Evolutionary conservation across 2,329 filamentous ascomycete genomes (phyloP), one percentile per base, ranked within the genome.

Genomic region (Colletotrichum salicis): DNA sequence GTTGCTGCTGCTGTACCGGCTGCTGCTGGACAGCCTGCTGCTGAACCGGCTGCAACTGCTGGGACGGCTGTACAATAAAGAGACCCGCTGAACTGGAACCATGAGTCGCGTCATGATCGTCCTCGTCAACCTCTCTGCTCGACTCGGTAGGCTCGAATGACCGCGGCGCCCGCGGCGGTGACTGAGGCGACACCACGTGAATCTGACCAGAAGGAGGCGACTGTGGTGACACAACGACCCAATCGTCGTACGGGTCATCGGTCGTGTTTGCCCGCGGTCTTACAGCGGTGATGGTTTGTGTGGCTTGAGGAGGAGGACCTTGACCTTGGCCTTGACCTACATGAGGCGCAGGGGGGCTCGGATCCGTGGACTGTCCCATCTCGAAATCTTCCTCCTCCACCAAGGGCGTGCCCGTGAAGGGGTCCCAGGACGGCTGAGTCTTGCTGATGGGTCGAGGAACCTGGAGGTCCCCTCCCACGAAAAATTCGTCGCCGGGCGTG

Each of bases 381-480:
- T 81, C 78, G 59, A 78, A 81, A 33, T 75, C 77, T 22, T 78
- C 77, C 74, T 84, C 81, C 73, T 84, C 80, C 56, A 80, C 76
- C 54, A 84, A 77, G n/a, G 80, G 79, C 56, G 80, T 78, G 10
- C 77, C 78, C 60, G 78, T 78, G 54, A 76, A 79, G 7, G 80
- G 78, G 74, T 83, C 78, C 78, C 79, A 80, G 55, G 78, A 78
- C 15, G 79, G 79, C 66, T 79, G 81, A 48, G 76, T 74, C 74
- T 82, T 81, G 63, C 78, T 77, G 37, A 81, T 80, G 33, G 80
- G 78, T n/a, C 77, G 75, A 22, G 79, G 76, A 29, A 76, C 58
- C 52, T 74, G 73, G 58, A 76, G 71, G 65, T 74, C 59, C 31
- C 58, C 57, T 19, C 61, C 72, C 71, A 45, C 45, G 19, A 51